Conservation (phyloP, 2,329 filamentous ascomycete genomes). For the Alternaria alternata region DNA sequence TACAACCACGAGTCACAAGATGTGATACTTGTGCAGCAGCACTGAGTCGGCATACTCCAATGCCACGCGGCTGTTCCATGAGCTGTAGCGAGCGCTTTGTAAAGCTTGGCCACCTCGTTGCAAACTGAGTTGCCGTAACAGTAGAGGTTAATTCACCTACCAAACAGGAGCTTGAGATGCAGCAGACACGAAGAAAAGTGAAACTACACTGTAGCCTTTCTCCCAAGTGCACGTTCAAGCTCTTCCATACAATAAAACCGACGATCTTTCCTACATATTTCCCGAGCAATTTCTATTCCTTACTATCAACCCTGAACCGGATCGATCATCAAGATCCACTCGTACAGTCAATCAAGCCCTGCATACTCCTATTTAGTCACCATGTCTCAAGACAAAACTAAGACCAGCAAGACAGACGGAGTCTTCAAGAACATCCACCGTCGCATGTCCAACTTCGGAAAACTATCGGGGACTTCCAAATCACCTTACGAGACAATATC, state of each 20-base stretch:
- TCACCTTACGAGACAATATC: not conserved
- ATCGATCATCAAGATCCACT: not conserved
- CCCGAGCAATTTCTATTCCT: not conserved
- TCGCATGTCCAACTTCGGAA: not conserved
- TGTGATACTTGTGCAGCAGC: not conserved
- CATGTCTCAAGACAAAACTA: not conserved
- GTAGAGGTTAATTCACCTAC: not conserved
- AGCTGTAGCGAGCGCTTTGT: not conserved
- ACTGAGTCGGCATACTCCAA: not conserved
- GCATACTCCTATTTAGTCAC: not conserved
- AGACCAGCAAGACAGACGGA: not conserved
- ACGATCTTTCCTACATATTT: not conserved
- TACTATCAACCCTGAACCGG: not conserved
- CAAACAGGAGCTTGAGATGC: not conserved
- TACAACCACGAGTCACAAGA: not conserved
- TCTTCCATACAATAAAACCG: not conserved
- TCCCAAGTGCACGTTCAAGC: not conserved
- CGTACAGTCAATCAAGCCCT: not conserved
- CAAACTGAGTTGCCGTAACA: not conserved
- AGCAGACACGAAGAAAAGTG: not conserved
- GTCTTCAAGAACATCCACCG: constrained; percentile 2
- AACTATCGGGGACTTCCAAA: not conserved
- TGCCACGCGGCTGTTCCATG: not conserved
- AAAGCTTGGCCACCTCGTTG: not conserved
- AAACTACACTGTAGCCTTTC: not conserved